Evolutionary conservation across 169 alveolate species (phyloP), one percentile per base, ranked within the genome.

Genomic region (Plasmodium ovale): DNA sequence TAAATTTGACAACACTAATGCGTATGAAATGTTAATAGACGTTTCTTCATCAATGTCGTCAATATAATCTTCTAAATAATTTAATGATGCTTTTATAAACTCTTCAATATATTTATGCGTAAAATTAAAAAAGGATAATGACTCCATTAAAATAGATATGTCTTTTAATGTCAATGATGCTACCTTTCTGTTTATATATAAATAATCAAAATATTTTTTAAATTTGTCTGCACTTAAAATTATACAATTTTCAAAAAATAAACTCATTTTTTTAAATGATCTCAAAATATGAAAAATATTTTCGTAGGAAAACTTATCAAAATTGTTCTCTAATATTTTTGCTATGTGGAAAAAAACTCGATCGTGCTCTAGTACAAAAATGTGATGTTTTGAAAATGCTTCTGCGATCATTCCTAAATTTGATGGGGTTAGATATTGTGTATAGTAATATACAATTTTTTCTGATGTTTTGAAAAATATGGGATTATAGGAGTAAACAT

Each of bases 51-150:
- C 82, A 3, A 94, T 67, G 3, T 54, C 92, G 39, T 94, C 95
- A 35, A 94, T 94, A 49, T 87, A 54, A 56, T 94, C 94, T 62
- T 94, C 96, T 39, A 94, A 65, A 59, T 89, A 94, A 5, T 77
- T 67, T 62, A 92, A 33, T 21, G 72, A 53, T 25, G 27, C 64
- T 39, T 65, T 87, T 27, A 94, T 64, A 39, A 88, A 87, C 9
- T 56, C 56, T 47, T 73, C 87, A 19, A 89, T 87, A 31, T 16
- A 42, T 44, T 47, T 47, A 23, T 85, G 73, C 6, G 65, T n/a
- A 23, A 74, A 87, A 25, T 87, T 82, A 51, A 87, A 91, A 68
- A 77, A 82, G 1, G 95, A 58, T 23, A 92, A 37, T 12, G 71
- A 67, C 14, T 92, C 82, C 27, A 90, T 89, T 29, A 92, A 51